These are phyloP conservation scores for Peronospora farinosa DNA, from an alignment of 352 stramenopile species.

Conservation along the genomic window DNA sequence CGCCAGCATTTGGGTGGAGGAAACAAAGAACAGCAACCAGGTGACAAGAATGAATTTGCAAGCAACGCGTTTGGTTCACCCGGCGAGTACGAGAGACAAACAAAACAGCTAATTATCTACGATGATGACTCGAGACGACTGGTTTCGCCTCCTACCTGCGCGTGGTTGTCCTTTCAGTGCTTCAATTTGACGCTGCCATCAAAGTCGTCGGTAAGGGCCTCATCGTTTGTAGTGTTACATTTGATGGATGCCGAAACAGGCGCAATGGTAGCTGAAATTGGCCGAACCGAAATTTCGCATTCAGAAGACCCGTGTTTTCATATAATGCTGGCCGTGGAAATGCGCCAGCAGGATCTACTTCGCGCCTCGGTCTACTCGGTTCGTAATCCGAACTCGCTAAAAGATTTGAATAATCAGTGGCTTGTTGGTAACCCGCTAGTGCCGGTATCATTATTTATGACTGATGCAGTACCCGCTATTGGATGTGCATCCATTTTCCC, in stretches of 20 bases:
- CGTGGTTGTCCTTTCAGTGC: slow-evolving; percentile 82
- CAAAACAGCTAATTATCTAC: slow-evolving; percentile 7
- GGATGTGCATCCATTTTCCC: slow-evolving; percentile 45
- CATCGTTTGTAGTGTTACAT: slow-evolving; percentile 69
- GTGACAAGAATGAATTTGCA: slow-evolving; percentile 4
- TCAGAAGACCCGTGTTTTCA: slow-evolving; percentile 72
- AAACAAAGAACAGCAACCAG: slow-evolving; percentile 14
- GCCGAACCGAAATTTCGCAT: slow-evolving; percentile 64
- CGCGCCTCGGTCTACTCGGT: slow-evolving; percentile 69
- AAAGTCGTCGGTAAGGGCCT: slow-evolving; percentile 32
- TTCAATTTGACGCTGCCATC: slow-evolving; percentile 74
- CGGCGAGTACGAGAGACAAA: slow-evolving; percentile 16
- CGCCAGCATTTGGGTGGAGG: slow-evolving; percentile 30
- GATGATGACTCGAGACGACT: slow-evolving; percentile 15
- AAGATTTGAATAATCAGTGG: slow-evolving; percentile 67
- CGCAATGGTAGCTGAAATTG: slow-evolving; percentile 46
- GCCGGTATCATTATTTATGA: slow-evolving; percentile 47
- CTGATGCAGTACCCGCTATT: slow-evolving; percentile 15
- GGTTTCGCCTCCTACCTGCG: slow-evolving; percentile 18
- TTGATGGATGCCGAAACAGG: slow-evolving; percentile 41
- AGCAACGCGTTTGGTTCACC: slow-evolving; percentile 7
- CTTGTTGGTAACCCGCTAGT: slow-evolving; percentile 61
- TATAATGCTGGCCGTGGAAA: slow-evolving; percentile 65
- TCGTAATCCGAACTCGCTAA: slow-evolving; percentile 42
- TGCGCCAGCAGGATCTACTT: slow-evolving; percentile 43